Evolutionary conservation across 2,329 filamentous ascomycete species (phyloP), one percentile per base, ranked within the genome.

Genomic region (Colletotrichum noveboracense): DNA sequence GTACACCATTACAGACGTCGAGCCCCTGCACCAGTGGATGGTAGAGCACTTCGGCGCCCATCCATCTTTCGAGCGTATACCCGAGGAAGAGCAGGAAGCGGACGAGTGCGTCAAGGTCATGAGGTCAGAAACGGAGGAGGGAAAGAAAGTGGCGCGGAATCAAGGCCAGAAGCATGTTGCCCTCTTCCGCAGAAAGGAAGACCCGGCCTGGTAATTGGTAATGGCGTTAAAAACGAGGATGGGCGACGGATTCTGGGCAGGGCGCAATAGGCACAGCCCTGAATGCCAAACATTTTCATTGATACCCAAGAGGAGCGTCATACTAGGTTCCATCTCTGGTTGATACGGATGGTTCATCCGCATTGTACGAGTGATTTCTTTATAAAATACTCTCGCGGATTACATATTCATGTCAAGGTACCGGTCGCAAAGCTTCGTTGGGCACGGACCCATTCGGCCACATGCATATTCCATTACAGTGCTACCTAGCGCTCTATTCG

Each of bases 1-100:
- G 56, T 99, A 98, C 83, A 98, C 96, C 1, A 98, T 99, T 80
- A 99, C 97, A 2, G 97, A 99, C 86, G 97, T 99, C 56, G 94
- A 98, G 86, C 96, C 98, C 81, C 87, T 99, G 83, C 95, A 98
- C 84, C 86, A 93, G 79, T 98, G 96, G 96, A 98, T 98, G 93
- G 93, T 96, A 69, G 90, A 91, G 82, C 95, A 98, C 85, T 94
- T 98, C 79, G 91, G 94, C 71, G 91, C 89, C 32, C 94, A 96
- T 82, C 92, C 92, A 18, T 91, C 94, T 64, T 98, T 98, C 84
- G 94, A 95, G 86, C 89, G 95, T 76, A 88, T 98, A 6, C 80
- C 89, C 0, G 91, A 93, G 76, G 91, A 92, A 76, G 94, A 95
- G 77, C 89, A 92, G 79, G 91, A 93, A 74, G 87, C 86, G 34